These are phyloP conservation scores for Rheum nobile DNA, from an alignment of 148 eudicot species.

Conservation along the genomic window DNA sequence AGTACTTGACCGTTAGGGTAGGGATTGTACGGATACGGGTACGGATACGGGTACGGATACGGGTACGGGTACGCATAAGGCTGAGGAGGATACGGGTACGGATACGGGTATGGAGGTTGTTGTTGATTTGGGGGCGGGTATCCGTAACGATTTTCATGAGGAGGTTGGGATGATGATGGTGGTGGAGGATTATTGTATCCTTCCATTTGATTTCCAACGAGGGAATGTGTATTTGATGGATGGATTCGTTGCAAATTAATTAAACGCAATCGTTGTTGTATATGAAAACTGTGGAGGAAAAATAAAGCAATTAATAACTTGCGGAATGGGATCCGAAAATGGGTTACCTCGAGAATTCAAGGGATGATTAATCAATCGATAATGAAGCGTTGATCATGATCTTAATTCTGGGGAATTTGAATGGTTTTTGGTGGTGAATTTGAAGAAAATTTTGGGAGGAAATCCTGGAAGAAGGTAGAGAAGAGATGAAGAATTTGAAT, in stretches of 20 bases:
- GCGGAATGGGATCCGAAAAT: background rate
- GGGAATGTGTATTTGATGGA: background rate
- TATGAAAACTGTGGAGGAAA: background rate
- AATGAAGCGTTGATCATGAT: background rate
- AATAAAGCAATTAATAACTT: too few relatives aligned
- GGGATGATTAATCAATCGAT: background rate
- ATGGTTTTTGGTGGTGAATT: background rate
- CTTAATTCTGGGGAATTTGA: background rate
- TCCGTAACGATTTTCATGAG: constrained; percentile 1
- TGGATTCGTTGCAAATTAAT: background rate
- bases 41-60: constrained; percentile 2
- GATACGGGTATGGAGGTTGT: background rate
- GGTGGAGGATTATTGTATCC: background rate
- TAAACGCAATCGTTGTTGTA: background rate
- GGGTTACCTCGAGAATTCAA: background rate
- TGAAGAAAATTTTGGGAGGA: background rate
- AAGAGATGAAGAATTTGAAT: too few relatives aligned
- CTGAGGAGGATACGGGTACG: background rate
- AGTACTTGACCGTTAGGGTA: background rate
- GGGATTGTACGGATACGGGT: background rate
- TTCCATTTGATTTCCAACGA: background rate
- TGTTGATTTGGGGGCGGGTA: background rate
- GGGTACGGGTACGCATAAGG: background rate
- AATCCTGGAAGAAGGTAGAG: background rate
- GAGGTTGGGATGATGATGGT: background rate